Base-by-base conservation (phyloP, 163 green algal species). In the Trebouxiophyceae sp. region DNA sequence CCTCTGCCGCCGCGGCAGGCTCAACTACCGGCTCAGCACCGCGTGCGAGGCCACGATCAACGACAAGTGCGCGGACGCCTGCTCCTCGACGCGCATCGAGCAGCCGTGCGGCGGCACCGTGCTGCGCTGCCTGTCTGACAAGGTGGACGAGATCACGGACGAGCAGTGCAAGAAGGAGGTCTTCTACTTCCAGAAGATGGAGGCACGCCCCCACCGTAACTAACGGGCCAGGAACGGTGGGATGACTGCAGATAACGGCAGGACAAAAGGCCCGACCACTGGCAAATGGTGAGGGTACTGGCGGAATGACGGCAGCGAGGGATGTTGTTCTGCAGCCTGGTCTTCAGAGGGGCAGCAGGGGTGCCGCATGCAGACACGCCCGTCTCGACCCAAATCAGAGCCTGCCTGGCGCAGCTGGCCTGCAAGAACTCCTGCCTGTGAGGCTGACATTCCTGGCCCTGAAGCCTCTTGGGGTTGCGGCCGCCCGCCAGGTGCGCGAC, bases 151-250 rank as follows among this genome's bases (percentile, higher is more conserved):
- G 32, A 81, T 96, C 63, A 83, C 74, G 24, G 71, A 62, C 3
- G 72, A 85, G n/a, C 69, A 69, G 3, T 96, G 90, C 83, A 72
- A 79, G 55, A 77, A 87, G 39, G 89, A 96, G 76, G 82, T 95
- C 34, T 81, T 84, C 59, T 87, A 88, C 69, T 87, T 91, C 22
- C 60, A 89, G 57, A 90, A 92, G 75, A 89, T 88, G 80, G 81
- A 95, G 77, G 81, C 88, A 39, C n/a, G n/a, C n/a, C 16, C 47
- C 24, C 1, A 1, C 45, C 3, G 19, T 8, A 28, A n/a, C 46
- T 26, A n/a, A n/a, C n/a, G n/a, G n/a, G n/a, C n/a, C n/a, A n/a
- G n/a, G n/a, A n/a, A n/a, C n/a, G n/a, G n/a, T n/a, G n/a, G n/a
- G n/a, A n/a, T n/a, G n/a, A n/a, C n/a, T n/a, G n/a, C n/a, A n/a